Evolutionary conservation across 495 filamentous ascomycete genomes (phyloP).

Genomic region (Trichoderma gamsii): DNA sequence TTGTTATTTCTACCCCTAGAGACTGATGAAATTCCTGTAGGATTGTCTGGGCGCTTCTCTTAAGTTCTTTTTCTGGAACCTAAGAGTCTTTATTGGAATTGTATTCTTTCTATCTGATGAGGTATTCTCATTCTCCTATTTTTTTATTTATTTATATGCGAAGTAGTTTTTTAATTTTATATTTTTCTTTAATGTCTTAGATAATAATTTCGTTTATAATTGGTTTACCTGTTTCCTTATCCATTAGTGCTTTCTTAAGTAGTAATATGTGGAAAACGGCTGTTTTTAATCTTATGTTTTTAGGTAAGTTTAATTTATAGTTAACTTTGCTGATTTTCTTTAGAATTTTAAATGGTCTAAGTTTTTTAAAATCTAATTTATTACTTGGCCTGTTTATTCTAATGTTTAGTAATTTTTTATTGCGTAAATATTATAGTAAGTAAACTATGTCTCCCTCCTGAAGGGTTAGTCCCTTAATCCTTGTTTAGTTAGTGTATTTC

Average conservation of each 20-base stretch:
- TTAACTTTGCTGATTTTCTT: constrained; percentile 15
- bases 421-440: constrained; percentile 27
- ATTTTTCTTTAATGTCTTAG: constrained; percentile 13
- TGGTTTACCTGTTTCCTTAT: constrained; percentile 12
- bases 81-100: too few species aligned
- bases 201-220: constrained; percentile 15
- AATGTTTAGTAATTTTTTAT: constrained; percentile 24
- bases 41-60: too few species aligned
- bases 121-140: too few species aligned
- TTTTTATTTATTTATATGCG: neutral
- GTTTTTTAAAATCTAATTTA: constrained; percentile 29
- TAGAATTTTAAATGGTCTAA: constrained; percentile 25
- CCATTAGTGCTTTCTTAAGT: constrained; percentile 14
- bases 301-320: constrained; percentile 19
- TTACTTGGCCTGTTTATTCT: constrained; percentile 28
- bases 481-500: constrained; percentile 22
- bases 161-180: constrained; percentile 17
- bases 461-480: too few species aligned
- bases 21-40: too few species aligned
- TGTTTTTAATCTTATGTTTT: constrained; percentile 13
- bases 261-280: constrained; percentile 18
- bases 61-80: too few species aligned
- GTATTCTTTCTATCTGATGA: too few species aligned
- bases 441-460: too few species aligned
- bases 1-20: too few species aligned